Percentiles rank a stretch among this genome's conserved stretches.
Conservation (phyloP, 129 eudicot species). For the Pittosporum tobira region DNA sequence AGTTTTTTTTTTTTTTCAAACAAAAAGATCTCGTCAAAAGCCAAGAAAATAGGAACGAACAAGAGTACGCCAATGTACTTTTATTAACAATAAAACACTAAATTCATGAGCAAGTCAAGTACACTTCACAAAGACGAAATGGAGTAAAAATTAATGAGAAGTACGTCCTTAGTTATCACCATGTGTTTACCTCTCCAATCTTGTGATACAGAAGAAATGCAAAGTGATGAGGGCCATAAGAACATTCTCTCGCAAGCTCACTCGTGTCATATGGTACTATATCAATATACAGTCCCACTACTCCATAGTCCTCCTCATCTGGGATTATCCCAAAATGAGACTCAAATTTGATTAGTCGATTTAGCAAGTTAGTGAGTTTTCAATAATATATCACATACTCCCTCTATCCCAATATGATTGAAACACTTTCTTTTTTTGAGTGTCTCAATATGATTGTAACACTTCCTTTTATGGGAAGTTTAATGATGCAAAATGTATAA, state of each 20-base stretch:
- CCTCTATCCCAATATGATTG: too few relatives aligned
- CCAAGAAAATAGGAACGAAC: not conserved
- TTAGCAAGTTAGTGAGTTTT: too few relatives aligned
- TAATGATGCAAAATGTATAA: too few relatives aligned
- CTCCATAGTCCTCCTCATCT: too few relatives aligned
- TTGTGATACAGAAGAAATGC: not conserved
- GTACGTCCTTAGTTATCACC: not conserved
- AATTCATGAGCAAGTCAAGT: not conserved
- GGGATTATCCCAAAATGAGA: too few relatives aligned
- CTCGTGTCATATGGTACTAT: not conserved
- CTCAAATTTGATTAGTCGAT: too few relatives aligned
- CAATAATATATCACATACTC: too few relatives aligned
- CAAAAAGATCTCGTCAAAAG: not conserved
- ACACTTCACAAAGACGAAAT: not conserved
- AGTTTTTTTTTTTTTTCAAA: not conserved
- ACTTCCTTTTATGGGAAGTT: too few relatives aligned
- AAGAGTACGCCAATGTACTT: not conserved
- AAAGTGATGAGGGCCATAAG: not conserved
- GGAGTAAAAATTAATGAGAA: not conserved
- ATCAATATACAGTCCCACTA: not conserved
- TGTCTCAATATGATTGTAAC: too few relatives aligned
- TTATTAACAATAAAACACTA: not conserved
- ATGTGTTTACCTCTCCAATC: not conserved
- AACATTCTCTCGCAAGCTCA: too few relatives aligned
- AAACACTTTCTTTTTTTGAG: too few relatives aligned